phyloP scores from a whole-genome alignment of 1,284 basidiomycete genomes.

The Entoloma clypeatum region DNA sequence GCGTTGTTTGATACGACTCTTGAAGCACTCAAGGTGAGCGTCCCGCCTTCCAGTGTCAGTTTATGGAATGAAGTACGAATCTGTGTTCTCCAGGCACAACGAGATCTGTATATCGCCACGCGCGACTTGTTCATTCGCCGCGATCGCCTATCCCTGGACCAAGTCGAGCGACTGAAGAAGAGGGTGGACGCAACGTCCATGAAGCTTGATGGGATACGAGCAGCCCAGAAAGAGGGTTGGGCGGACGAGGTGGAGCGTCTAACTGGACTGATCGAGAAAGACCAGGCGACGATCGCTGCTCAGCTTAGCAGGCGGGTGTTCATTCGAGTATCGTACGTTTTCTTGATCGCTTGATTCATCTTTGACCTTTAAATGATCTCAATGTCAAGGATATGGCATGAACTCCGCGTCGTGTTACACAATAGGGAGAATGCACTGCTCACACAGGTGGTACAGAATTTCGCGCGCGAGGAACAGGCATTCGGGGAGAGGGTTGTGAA shows the following conservation, averaged over 20 bases:
- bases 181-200: constrained; percentile 72
- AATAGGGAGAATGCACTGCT: constrained; percentile 82
- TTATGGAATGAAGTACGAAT: constrained; percentile 5
- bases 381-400: constrained; percentile 79
- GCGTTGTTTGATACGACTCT: constrained; percentile 60
- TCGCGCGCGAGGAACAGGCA: constrained; percentile 67
- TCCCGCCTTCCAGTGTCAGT: neutral
- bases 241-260: constrained; percentile 78
- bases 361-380: constrained; percentile 1
- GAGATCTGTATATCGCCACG: constrained; percentile 84
- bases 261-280: constrained; percentile 65
- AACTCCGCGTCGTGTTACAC: constrained; percentile 82
- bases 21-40: constrained; percentile 67
- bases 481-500: constrained; percentile 58
- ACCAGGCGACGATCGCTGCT: constrained; percentile 68
- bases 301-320: constrained; percentile 76
- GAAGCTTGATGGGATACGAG: constrained; percentile 72
- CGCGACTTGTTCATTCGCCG: constrained; percentile 83
- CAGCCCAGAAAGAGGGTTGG: constrained; percentile 74
- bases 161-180: constrained; percentile 82
- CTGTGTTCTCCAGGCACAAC: constrained; percentile 62
- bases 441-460: constrained; percentile 67
- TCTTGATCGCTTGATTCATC: constrained; percentile 8
- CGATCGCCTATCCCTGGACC: constrained; percentile 78
- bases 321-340: constrained; percentile 72